These are phyloP conservation scores for Lepidium didymum DNA, from an alignment of 345 rosid species.

Conservation along the genomic window DNA sequence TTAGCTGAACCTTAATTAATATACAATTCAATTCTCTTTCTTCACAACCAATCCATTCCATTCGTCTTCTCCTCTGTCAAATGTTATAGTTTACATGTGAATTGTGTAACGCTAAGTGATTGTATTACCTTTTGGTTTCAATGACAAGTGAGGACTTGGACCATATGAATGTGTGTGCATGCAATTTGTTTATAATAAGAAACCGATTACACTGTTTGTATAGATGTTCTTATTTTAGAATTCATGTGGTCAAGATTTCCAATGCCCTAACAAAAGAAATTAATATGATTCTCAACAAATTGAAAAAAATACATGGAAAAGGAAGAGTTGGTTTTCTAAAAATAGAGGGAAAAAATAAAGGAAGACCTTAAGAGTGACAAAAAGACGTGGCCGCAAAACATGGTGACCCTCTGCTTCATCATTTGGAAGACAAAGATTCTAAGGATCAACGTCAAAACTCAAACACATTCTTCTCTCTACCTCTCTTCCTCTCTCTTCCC, in stretches of 20 bases:
- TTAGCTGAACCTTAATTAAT: neutral
- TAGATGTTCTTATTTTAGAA: neutral
- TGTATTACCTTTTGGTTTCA: neutral
- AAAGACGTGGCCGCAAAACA: constrained; percentile 25
- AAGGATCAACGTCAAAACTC: constrained; percentile 17
- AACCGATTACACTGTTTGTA: neutral
- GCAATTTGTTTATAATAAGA: neutral
- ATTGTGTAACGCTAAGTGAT: neutral
- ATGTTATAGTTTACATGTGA: too few species aligned
- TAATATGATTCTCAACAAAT: neutral
- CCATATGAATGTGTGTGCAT: neutral
- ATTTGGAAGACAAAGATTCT: constrained; percentile 20
- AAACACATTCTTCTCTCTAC: neutral
- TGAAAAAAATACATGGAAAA: neutral
- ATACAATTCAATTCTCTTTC: neutral
- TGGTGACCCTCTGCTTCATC: constrained; percentile 26
- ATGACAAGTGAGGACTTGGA: neutral
- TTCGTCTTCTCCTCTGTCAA: neutral
- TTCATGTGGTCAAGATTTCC: neutral
- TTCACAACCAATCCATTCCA: neutral
- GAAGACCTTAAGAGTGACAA: constrained; percentile 16
- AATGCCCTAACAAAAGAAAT: neutral
- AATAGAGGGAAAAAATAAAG: constrained; percentile 8
- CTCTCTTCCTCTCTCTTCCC: neutral
- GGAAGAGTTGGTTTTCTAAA: neutral